Conservation (phyloP, 2,329 filamentous ascomycete genomes). For the Aspergillus sp. region DNA sequence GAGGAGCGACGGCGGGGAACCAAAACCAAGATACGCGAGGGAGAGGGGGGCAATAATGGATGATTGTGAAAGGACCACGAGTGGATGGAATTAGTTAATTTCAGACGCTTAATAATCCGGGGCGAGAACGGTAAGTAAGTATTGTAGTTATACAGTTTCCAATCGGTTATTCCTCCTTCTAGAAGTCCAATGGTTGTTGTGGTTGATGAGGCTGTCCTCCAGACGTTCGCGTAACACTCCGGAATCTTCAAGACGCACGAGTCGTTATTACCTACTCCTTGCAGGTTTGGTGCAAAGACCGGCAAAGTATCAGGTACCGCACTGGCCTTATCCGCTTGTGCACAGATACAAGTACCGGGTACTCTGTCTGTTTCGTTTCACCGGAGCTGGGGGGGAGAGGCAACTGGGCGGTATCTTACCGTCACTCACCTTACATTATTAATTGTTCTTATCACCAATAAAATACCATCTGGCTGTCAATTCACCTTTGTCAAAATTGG, state of each 20-base stretch:
- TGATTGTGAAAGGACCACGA: background rate
- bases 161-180: background rate
- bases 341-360: slow-evolving; percentile 14
- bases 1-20: slow-evolving; percentile 22
- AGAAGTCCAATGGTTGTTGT: background rate
- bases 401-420: too few relatives aligned
- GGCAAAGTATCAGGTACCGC: slow-evolving; percentile 25
- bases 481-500: background rate
- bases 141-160: background rate
- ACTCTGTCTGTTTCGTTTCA: background rate
- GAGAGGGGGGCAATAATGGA: slow-evolving; percentile 3
- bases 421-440: too few relatives aligned
- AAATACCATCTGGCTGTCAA: too few relatives aligned
- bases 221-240: slow-evolving; percentile 6
- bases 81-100: background rate
- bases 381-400: background rate
- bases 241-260: slow-evolving; percentile 1
- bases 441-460: too few relatives aligned
- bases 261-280: slow-evolving; percentile 8
- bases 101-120: slow-evolving; percentile 2
- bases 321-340: slow-evolving; percentile 19
- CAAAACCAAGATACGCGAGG: slow-evolving; percentile 14
- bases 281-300: slow-evolving; percentile 9
- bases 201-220: background rate
- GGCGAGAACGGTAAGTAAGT: background rate